Percentiles rank a stretch among this genome's conserved stretches.
phyloP scores from a whole-genome alignment of 257 asterid genomes.

The Galeopsis tetrahit region DNA sequence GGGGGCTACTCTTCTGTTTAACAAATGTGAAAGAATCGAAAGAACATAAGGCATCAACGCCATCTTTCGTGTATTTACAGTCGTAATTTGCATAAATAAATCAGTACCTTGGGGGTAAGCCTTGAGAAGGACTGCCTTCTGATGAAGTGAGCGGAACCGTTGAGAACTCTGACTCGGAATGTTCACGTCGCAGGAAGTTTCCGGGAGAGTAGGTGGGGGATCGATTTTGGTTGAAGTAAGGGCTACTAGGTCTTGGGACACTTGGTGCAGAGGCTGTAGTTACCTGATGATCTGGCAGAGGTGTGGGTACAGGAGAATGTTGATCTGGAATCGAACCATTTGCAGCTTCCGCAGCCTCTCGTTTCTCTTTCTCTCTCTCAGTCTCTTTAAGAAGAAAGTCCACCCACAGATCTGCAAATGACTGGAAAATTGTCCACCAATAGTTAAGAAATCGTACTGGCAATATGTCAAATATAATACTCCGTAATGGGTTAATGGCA shows the following conservation, averaged over 20 bases:
- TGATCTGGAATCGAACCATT: conserved; percentile 47
- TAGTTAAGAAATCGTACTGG: conserved; percentile 8
- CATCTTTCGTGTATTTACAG: conserved; percentile 45
- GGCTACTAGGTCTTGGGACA: conserved; percentile 43
- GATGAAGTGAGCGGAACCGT: conserved; percentile 84
- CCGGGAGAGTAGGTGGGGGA: conserved; percentile 47
- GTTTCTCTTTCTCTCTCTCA: conserved; percentile 81
- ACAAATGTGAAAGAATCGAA: conserved; percentile 50
- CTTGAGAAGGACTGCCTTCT: conserved; percentile 49
- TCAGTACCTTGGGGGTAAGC: conserved; percentile 58
- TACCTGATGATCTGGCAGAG: conserved; percentile 42
- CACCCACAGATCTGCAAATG: conserved; percentile 97
- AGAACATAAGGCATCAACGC: conserved; percentile 43
- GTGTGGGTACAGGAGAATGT: conserved; percentile 32
- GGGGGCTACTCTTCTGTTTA: conserved; percentile 34
- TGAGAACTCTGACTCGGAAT: conserved; percentile 80
- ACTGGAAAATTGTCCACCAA: conserved; percentile 51
- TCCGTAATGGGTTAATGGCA: too few species aligned
- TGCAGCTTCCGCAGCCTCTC: conserved; percentile 51
- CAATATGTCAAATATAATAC: too few species aligned
- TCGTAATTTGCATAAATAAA: conserved; percentile 32
- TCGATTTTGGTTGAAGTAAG: conserved; percentile 50
- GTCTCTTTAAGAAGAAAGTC: conserved; percentile 93
- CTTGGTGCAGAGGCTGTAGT: conserved; percentile 27
- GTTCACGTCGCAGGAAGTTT: conserved; percentile 44